phyloP scores from a whole-genome alignment of 495 filamentous ascomycete species.

The Opeltia flavorubescens region DNA sequence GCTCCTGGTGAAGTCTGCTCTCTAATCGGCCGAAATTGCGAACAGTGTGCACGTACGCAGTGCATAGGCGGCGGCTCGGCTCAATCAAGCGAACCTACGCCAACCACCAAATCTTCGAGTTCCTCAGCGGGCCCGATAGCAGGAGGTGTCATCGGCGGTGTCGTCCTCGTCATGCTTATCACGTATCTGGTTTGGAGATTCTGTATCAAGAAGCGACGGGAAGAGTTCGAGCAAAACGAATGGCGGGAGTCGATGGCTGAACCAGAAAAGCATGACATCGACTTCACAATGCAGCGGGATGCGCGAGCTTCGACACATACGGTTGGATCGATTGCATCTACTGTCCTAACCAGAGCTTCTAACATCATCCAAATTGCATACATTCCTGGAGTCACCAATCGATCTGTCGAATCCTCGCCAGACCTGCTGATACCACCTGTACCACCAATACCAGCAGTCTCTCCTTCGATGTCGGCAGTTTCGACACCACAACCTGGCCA shows the following conservation, averaged over 20 bases:
- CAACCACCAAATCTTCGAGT: slow-evolving; percentile 10
- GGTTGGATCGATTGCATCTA: slow-evolving; percentile 82
- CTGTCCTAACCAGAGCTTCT: slow-evolving; percentile 85
- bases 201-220: slow-evolving; percentile 66
- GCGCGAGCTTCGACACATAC: slow-evolving; percentile 72
- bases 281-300: slow-evolving; percentile 46
- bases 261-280: slow-evolving; percentile 36
- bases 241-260: slow-evolving; percentile 35
- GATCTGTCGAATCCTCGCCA: slow-evolving; percentile 68
- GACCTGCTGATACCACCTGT: slow-evolving; percentile 80
- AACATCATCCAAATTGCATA: slow-evolving; percentile 99
- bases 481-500: slow-evolving; percentile 38
- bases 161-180: slow-evolving; percentile 51
- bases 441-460: slow-evolving; percentile 70
- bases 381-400: slow-evolving; percentile 93
- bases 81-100: slow-evolving; percentile 15
- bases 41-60: slow-evolving; percentile 40
- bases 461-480: slow-evolving; percentile 29
- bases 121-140: slow-evolving; percentile 69
- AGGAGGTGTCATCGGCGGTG: slow-evolving; percentile 68
- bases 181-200: slow-evolving; percentile 77
- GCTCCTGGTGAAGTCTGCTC: slow-evolving; percentile 36
- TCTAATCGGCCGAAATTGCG: slow-evolving; percentile 40
- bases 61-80: slow-evolving; percentile 31
- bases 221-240: slow-evolving; percentile 36